Conservation (phyloP, 176 grass and related monocot genomes). For the Aegilops umbellulata region DNA sequence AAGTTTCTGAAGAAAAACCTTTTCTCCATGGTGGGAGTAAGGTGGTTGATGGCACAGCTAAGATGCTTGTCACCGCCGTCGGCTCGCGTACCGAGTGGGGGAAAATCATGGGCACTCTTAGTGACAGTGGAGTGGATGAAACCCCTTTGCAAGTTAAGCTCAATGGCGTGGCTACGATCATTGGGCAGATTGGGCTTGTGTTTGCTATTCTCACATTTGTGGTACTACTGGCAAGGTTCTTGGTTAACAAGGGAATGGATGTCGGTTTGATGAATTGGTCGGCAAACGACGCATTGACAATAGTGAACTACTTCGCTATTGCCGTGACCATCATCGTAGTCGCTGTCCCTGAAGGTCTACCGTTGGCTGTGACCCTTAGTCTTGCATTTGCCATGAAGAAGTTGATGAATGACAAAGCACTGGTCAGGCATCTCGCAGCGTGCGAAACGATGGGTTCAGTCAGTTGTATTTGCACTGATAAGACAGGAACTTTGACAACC, state of each 20-base stretch:
- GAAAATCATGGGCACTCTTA: constrained; percentile 70
- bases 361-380: constrained; percentile 85
- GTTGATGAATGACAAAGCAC: constrained; percentile 79
- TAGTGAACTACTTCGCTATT: constrained; percentile 87
- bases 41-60: constrained; percentile 75
- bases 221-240: constrained; percentile 63
- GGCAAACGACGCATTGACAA: constrained; percentile 59
- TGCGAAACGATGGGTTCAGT: constrained; percentile 98
- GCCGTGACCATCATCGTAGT: constrained; percentile 89
- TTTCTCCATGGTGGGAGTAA: constrained; percentile 83
- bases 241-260: constrained; percentile 50
- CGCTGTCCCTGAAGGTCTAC: constrained; percentile 87
- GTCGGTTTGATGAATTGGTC: constrained; percentile 62
- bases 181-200: constrained; percentile 76
- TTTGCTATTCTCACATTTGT: constrained; percentile 82
- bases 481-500: constrained; percentile 94
- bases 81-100: constrained; percentile 89
- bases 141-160: constrained; percentile 97
- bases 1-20: constrained; percentile 60
- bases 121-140: constrained; percentile 69
- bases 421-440: constrained; percentile 83
- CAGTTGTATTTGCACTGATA: constrained; percentile 89
- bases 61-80: constrained; percentile 80
- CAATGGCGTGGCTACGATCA: constrained; percentile 76
- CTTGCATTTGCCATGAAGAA: constrained; percentile 99